Base-by-base conservation (phyloP, 257 asterid species). In the Gynochthodes officinalis region DNA sequence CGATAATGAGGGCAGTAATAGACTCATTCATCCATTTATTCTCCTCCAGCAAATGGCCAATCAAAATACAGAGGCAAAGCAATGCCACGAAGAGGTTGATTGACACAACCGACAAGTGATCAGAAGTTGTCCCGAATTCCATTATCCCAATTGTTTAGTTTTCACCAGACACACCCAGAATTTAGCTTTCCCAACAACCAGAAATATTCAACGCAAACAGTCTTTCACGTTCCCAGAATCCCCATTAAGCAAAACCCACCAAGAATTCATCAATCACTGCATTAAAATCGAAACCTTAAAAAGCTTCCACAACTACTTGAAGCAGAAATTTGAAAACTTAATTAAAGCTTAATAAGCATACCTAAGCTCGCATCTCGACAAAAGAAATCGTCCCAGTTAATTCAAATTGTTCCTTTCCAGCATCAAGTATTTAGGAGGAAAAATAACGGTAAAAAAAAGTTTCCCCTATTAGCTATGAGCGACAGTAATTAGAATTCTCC, bases 11-110 rank as follows among this genome's bases (percentile, higher is more conserved):
- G 67, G 87, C 84, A 8, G 87, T 80, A 68, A 80, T 80, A 40
- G 84, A 83, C 61, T 77, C 84, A 48, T 80, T 80, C 64, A 80
- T 71, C 87, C 84, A 83, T 43, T 83, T 82, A 39, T 69, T 77
- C 80, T 83, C 86, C 75, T 83, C 84, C 19, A 83, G 82, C 63
- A 83, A 75, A 80, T 83, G 86, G 43, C 86, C 86, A 52, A 80
- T 63, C 27, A 83, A 80, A 46, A 83, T 80, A 70, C 86, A 83
- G 27, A 66, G 72, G 30, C 86, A 83, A 60, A 83, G 84, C 60
- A 83, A 72, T 52, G 82, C 80, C 48, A 83, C 82, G 18, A 83
- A 83, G 8, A 83, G 84, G 40, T 83, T 83, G 52, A 83, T 75
- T 8, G 86, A 77, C 70, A 68, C 84, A 35, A 80, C 64, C 10